Evolutionary conservation across 257 asterid genomes (phyloP).

Genomic region (Primulina huaijiensis): DNA sequence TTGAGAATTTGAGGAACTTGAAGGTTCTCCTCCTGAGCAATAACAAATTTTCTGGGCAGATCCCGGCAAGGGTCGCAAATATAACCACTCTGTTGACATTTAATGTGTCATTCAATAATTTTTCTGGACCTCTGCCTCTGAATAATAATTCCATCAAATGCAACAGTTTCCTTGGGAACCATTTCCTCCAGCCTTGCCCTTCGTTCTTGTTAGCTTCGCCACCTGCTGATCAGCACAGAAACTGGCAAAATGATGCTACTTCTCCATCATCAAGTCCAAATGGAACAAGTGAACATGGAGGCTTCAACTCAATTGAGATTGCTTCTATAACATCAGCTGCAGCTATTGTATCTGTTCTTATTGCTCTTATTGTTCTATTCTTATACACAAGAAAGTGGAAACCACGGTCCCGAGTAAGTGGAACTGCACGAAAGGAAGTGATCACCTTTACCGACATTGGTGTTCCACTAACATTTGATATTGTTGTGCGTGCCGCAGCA

Average conservation of each 20-base stretch:
- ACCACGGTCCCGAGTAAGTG: constrained; percentile 84
- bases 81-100: constrained; percentile 50
- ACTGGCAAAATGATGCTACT: constrained; percentile 31
- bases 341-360: constrained; percentile 69
- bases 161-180: constrained; percentile 72
- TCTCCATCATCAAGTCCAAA: constrained; percentile 35
- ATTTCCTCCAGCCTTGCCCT: constrained; percentile 52
- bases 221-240: constrained; percentile 50
- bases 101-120: constrained; percentile 74
- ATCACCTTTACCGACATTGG: constrained; percentile 71
- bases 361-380: constrained; percentile 68
- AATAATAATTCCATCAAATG: constrained; percentile 51
- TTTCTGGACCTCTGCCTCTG: constrained; percentile 66
- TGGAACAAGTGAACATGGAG: constrained; percentile 27
- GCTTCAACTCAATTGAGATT: constrained; percentile 70
- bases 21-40: constrained; percentile 61
- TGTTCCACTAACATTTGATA: constrained; percentile 48
- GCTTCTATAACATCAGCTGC: constrained; percentile 86
- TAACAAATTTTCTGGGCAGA: constrained; percentile 70
- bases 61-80: constrained; percentile 52
- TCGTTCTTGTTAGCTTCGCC: constrained; percentile 48
- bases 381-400: constrained; percentile 73
- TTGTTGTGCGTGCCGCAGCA: background rate
- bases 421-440: constrained; percentile 74
- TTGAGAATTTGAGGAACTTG: constrained; percentile 59